Evolutionary conservation across 257 asterid species (phyloP).

Genomic region (Lantana camara): DNA sequence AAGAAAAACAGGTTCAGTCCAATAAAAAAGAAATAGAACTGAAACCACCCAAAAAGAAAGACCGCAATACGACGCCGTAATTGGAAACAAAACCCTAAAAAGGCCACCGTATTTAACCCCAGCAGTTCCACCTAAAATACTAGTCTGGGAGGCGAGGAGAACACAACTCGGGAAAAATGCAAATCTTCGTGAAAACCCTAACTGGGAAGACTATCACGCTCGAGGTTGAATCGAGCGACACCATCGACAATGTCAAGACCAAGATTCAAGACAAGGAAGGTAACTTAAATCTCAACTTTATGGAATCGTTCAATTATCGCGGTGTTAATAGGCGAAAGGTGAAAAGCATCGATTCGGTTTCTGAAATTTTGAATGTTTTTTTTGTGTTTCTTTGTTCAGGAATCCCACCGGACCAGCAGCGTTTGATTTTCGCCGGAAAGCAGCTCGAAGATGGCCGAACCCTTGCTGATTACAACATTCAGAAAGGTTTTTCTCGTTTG

Average conservation of each 20-base stretch:
- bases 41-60: background rate
- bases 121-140: background rate
- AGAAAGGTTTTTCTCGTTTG: constrained; percentile 41
- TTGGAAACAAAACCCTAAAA: constrained; percentile 33
- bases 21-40: background rate
- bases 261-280: constrained; percentile 85
- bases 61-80: constrained; percentile 16
- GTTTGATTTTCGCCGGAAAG: constrained; percentile 76
- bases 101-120: constrained; percentile 13
- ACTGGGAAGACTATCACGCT: constrained; percentile 77
- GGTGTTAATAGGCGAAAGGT: background rate
- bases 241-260: constrained; percentile 73
- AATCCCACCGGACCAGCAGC: constrained; percentile 78
- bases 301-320: background rate
- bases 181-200: constrained; percentile 75
- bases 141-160: background rate
- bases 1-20: too few species aligned
- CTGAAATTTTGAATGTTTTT: background rate
- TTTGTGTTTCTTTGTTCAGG: constrained; percentile 35
- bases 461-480: constrained; percentile 70
- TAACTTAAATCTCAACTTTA: background rate
- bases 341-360: background rate
- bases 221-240: constrained; percentile 75
- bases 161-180: constrained; percentile 42
- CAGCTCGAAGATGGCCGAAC: constrained; percentile 82